Evolutionary conservation across 192 early-diverging fungal species (phyloP).

Genomic region (Coemansia sp.): DNA sequence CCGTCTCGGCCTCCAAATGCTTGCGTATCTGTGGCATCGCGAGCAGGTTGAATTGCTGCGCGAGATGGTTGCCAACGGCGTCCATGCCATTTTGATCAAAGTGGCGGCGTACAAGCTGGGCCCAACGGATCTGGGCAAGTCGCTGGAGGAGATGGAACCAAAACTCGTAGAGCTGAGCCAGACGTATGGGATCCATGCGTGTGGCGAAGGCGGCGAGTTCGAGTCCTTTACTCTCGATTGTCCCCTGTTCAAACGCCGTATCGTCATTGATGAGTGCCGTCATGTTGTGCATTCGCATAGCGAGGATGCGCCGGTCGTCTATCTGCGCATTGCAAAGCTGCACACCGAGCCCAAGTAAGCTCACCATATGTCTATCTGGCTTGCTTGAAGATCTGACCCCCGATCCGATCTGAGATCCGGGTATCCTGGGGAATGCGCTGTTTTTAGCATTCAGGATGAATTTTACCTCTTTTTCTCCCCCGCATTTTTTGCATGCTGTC

Average conservation of each 20-base stretch:
- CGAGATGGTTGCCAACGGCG: slow-evolving; percentile 79
- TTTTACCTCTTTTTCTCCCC: too few species aligned
- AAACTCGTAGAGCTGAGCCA: slow-evolving; percentile 66
- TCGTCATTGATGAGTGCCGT: slow-evolving; percentile 73
- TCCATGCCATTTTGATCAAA: slow-evolving; percentile 89
- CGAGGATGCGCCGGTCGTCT: slow-evolving; percentile 78
- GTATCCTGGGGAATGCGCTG: too few species aligned
- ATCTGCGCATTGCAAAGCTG: slow-evolving; percentile 69
- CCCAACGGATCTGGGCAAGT: slow-evolving; percentile 64
- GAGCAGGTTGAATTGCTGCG: slow-evolving; percentile 78
- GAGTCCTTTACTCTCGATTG: slow-evolving; percentile 93
- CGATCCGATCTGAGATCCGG: too few species aligned
- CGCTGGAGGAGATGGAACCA: slow-evolving; percentile 77
- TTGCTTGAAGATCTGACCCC: too few species aligned
- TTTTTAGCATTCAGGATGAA: too few species aligned
- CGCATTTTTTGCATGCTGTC: too few species aligned
- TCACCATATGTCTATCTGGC: too few species aligned
- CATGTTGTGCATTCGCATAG: slow-evolving; percentile 79
- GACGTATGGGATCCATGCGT: slow-evolving; percentile 81
- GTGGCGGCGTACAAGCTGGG: slow-evolving; percentile 86
- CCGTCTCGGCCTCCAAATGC: slow-evolving; percentile 78
- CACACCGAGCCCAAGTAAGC: slow-evolving; percentile 68
- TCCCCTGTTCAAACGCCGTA: slow-evolving; percentile 83
- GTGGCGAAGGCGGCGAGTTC: slow-evolving; percentile 98
- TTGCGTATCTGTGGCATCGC: slow-evolving; percentile 89